Evolutionary conservation across 441 rosid genomes (phyloP), one percentile per base, ranked within the genome.

Genomic region (Erysimum cheiri): DNA sequence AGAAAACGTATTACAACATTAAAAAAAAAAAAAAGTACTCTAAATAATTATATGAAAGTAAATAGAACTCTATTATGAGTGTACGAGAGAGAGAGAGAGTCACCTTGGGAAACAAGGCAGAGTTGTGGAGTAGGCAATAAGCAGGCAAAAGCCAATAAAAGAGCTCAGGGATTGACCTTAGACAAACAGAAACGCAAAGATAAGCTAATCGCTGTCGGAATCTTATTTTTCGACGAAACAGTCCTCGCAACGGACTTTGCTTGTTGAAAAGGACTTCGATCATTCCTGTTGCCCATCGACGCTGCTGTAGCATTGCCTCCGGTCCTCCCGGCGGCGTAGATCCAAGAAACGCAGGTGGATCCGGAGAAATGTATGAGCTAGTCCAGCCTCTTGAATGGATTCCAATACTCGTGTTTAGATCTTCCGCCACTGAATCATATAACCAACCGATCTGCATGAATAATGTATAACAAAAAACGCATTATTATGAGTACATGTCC

Each of bases 331-430:
- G 8, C 3, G 59, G 65, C 29, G 5, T 47, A 36, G 50, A 55
- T 0, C 76, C 70, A 33, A 64, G 39, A 72, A 72, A 72, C 1
- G 76, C 70, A 6, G 70, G 70, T 22, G 76, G 39, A 6, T 63
- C 40, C 6, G 76, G 50, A n/a, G 22, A 17, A 4, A 24, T n/a
- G 22, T 43, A 46, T n/a, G 50, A 43, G 40, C 63, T 62, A 32
- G 53, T 79, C 89, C 92, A 91, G 1, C 87, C 93, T 78, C 69
- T 83, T 5, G 70, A 6, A 8, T 90, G 92, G 57, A 88, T 85
- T 32, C 1, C 48, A 3, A 84, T 19, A 19, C 92, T 57, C 28
- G 76, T 71, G 58, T 71, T 71, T 0, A 54, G 2, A 26, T 71
- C 76, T 46, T 71, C 76, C 1, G 41, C 29, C 3, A 29, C 12